Conservation (phyloP, 371 early-diverging fungal genomes). For the Mortierella polycephala region DNA sequence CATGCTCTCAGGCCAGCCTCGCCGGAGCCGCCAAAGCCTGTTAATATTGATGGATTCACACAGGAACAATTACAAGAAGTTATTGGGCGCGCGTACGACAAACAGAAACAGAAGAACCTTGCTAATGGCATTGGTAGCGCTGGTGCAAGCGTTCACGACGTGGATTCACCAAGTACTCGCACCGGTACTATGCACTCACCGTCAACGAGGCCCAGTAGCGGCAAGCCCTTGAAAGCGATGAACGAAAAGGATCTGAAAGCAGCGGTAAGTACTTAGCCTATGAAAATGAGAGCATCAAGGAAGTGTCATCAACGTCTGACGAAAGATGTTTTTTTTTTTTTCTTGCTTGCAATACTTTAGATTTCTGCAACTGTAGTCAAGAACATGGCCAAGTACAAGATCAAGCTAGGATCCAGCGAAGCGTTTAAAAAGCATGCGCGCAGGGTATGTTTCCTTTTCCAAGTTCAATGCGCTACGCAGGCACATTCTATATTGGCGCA, state of each 20-base stretch:
- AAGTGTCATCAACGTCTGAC: too few relatives aligned
- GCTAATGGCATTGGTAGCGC: slow-evolving; percentile 35
- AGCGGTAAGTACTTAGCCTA: slow-evolving; percentile 42
- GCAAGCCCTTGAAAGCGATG: slow-evolving; percentile 49
- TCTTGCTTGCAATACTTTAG: slow-evolving; percentile 30
- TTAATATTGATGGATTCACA: slow-evolving; percentile 57
- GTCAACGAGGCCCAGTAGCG: slow-evolving; percentile 9
- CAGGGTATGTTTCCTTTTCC: slow-evolving; percentile 56
- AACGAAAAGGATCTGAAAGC: slow-evolving; percentile 62
- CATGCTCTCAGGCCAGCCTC: slow-evolving; percentile 14
- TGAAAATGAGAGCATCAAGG: neutral
- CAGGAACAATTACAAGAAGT: slow-evolving; percentile 64
- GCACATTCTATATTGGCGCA: too few relatives aligned
- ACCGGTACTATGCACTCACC: slow-evolving; percentile 25
- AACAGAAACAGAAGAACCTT: slow-evolving; percentile 52
- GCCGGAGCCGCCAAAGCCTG: slow-evolving; percentile 52
- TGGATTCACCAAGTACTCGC: slow-evolving; percentile 54
- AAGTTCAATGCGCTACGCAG: neutral
- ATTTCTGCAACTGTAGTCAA: slow-evolving; percentile 71
- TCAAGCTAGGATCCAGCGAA: slow-evolving; percentile 62
- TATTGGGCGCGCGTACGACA: slow-evolving; percentile 59
- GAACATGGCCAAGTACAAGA: slow-evolving; percentile 71
- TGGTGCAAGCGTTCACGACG: slow-evolving; percentile 54
- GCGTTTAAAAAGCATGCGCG: slow-evolving; percentile 78
- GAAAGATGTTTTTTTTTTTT: neutral